Evolutionary conservation across 108 stramenopile species (phyloP).

Genomic region (Schizochytrium sp.): DNA sequence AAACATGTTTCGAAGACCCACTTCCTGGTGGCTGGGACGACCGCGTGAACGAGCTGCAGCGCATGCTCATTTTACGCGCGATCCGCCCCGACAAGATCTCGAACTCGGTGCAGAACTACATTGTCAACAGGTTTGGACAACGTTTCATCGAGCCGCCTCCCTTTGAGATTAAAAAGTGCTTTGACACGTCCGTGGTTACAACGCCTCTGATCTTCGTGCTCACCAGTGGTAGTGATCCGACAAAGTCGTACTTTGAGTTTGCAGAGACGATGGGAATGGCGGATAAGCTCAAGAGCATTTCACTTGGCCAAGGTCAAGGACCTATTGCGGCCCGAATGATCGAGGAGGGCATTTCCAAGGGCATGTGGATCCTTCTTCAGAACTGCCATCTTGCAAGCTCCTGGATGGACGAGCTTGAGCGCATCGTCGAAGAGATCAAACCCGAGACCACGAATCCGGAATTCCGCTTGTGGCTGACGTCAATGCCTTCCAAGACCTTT

Average conservation of each 20-base stretch:
- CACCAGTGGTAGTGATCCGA: constrained; percentile 49
- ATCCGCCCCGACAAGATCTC: constrained; percentile 39
- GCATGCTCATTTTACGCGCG: constrained; percentile 39
- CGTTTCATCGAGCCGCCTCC: constrained; percentile 50
- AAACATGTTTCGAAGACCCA: constrained; percentile 32
- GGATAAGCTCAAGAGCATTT: constrained; percentile 37
- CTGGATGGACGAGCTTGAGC: constrained; percentile 49
- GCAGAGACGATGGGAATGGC: constrained; percentile 34
- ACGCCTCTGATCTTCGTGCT: constrained; percentile 54
- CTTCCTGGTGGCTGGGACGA: constrained; percentile 36
- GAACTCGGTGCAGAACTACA: constrained; percentile 38
- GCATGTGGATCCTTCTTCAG: constrained; percentile 57
- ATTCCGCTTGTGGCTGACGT: constrained; percentile 53
- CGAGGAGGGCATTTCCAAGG: constrained; percentile 36
- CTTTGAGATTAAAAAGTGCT: constrained; percentile 47
- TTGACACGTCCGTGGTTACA: constrained; percentile 31
- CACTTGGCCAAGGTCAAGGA: constrained; percentile 55
- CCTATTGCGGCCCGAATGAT: constrained; percentile 40
- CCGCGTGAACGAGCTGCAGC: constrained; percentile 28
- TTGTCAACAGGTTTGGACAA: constrained; percentile 34
- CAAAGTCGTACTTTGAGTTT: constrained; percentile 44
- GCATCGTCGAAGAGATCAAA: constrained; percentile 42
- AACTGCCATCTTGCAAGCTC: constrained; percentile 53
- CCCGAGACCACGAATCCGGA: constrained; percentile 43
- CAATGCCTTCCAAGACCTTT: constrained; percentile 47